These are phyloP conservation scores for Cryphonectria nitschkei DNA, from an alignment of 2,329 filamentous ascomycete genomes.

Conservation along the genomic window DNA sequence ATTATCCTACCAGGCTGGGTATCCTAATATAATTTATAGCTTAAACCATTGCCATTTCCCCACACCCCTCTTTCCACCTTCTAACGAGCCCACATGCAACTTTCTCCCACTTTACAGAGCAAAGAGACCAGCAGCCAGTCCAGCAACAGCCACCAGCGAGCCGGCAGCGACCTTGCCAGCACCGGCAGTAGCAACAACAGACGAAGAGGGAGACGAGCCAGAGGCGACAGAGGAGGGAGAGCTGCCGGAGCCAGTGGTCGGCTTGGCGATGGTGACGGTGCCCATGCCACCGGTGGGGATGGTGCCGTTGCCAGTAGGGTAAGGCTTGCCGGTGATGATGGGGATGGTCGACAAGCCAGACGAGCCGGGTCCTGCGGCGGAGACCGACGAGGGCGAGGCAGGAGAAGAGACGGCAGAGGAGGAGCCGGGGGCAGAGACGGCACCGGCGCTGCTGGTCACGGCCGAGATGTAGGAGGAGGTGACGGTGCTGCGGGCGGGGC, in stretches of 20 bases:
- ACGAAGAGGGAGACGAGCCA: slow-evolving; percentile 30
- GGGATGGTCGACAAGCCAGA: slow-evolving; percentile 33
- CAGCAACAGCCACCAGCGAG: slow-evolving; percentile 44
- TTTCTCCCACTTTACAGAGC: slow-evolving; percentile 18
- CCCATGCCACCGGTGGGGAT: slow-evolving; percentile 8
- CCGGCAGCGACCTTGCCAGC: slow-evolving; percentile 42
- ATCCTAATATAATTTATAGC: slow-evolving; percentile 9
- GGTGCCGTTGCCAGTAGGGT: slow-evolving; percentile 26
- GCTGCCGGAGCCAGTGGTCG: slow-evolving; percentile 31
- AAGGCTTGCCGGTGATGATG: slow-evolving; percentile 33
- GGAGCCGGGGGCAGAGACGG: slow-evolving; percentile 30
- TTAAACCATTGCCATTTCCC: slow-evolving; percentile 2
- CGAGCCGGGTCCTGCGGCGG: not conserved
- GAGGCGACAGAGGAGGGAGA: slow-evolving; percentile 31
- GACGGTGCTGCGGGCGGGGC: slow-evolving; percentile 43
- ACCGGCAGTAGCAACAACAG: slow-evolving; percentile 25
- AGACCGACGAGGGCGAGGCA: not conserved
- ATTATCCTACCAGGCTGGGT: not conserved
- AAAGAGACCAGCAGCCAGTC: slow-evolving; percentile 46
- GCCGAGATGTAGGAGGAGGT: slow-evolving; percentile 47
- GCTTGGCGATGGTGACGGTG: slow-evolving; percentile 26
- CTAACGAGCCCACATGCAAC: not conserved
- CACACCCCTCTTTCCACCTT: not conserved
- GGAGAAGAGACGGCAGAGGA: slow-evolving; percentile 51
- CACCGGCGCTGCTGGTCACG: slow-evolving; percentile 49